These are phyloP conservation scores for Cutaneotrichosporon arboriforme DNA, from an alignment of 1,284 basidiomycete genomes.

Conservation along the genomic window DNA sequence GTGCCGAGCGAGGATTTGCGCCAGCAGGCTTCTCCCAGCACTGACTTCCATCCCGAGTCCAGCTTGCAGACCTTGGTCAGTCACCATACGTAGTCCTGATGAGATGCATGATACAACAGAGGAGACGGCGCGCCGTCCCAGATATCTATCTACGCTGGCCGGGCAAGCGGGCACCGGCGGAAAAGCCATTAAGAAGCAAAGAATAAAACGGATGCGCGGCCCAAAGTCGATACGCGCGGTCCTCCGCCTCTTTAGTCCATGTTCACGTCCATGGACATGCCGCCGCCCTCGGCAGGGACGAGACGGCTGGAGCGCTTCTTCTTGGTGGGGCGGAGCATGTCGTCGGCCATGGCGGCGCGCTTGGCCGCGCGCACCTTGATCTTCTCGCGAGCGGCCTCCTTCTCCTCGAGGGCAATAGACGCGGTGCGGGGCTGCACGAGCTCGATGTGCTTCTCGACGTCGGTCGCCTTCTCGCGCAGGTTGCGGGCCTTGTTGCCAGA, in stretches of 20 bases:
- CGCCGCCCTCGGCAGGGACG: conserved; percentile 51
- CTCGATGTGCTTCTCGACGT: conserved; percentile 56
- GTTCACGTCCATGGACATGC: conserved; percentile 48
- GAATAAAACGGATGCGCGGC: background rate
- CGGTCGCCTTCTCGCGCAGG: conserved; percentile 49
- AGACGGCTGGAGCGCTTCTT: conserved; percentile 60
- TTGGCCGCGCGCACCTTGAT: conserved; percentile 68
- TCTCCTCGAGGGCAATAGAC: conserved; percentile 38
- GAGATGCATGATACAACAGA: conserved; percentile 10
- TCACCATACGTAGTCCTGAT: too few relatives aligned
- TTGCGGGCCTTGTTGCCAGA: conserved; percentile 54
- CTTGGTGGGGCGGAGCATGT: conserved; percentile 50
- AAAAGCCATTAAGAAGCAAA: background rate
- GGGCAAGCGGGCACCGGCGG: too few relatives aligned
- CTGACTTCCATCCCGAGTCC: too few relatives aligned
- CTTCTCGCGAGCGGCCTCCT: conserved; percentile 59
- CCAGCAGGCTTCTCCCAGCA: too few relatives aligned
- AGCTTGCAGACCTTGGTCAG: too few relatives aligned
- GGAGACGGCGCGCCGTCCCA: background rate
- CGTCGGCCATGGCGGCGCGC: conserved; percentile 49
- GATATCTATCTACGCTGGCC: too few relatives aligned
- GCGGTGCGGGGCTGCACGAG: conserved; percentile 63
- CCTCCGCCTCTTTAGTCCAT: conserved; percentile 12
- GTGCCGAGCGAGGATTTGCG: too few relatives aligned
- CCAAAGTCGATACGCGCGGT: background rate